Conservation (phyloP, 2,329 filamentous ascomycete species). For the Fusarium temperatum region DNA sequence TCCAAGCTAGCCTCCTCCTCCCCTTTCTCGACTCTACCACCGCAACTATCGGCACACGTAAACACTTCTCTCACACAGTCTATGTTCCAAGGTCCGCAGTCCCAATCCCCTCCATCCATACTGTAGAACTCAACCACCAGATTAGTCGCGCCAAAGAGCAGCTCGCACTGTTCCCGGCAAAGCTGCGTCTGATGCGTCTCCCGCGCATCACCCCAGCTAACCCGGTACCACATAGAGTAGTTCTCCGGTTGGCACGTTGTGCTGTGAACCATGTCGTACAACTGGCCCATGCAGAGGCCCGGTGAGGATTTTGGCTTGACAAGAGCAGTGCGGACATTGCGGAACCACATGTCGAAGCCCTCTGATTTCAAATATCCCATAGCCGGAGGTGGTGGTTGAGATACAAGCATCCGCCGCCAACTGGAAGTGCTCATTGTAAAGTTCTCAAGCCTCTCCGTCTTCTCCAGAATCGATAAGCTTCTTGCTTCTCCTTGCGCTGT, state of each 20-base stretch:
- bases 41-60: background rate
- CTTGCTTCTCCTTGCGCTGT: background rate
- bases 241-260: constrained; percentile 8
- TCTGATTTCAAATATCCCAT: constrained; percentile 27
- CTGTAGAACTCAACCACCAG: constrained; percentile 21
- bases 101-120: background rate
- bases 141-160: constrained; percentile 8
- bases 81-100: constrained; percentile 17
- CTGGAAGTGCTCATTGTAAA: constrained; percentile 30
- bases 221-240: constrained; percentile 11
- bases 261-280: constrained; percentile 26
- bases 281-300: constrained; percentile 30
- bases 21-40: background rate
- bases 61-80: constrained; percentile 9
- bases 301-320: background rate
- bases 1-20: background rate
- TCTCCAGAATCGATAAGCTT: constrained; percentile 7
- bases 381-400: constrained; percentile 35
- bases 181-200: background rate
- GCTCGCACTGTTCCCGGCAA: background rate
- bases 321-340: background rate
- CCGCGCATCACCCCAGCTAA: constrained; percentile 10
- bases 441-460: constrained; percentile 9
- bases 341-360: constrained; percentile 17
- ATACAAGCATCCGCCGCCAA: constrained; percentile 39